Conservation (phyloP, 2,329 filamentous ascomycete species). For the Knoxdaviesia proteae region DNA sequence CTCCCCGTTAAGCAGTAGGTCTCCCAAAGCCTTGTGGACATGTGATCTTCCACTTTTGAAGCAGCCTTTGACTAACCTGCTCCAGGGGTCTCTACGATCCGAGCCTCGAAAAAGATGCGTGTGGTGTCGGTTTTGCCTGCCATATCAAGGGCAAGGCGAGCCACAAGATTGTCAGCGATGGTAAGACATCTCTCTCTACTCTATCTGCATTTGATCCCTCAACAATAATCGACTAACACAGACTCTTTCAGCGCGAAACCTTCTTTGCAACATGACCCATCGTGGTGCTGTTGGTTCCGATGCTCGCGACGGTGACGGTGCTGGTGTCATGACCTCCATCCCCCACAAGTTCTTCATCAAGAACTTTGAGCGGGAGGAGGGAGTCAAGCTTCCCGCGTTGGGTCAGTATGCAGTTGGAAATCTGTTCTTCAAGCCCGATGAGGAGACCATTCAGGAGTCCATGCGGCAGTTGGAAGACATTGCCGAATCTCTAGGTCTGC, state of each 20-base stretch:
- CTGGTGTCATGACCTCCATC: constrained; percentile 98
- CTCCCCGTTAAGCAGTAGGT: constrained; percentile 79
- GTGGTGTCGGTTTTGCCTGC: constrained; percentile 96
- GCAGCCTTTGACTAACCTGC: constrained; percentile 4
- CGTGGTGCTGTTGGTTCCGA: constrained; percentile 95
- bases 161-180: constrained; percentile 98
- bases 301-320: constrained; percentile 91
- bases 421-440: constrained; percentile 94
- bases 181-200: constrained; percentile 26
- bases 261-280: constrained; percentile 99
- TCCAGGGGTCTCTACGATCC: constrained; percentile 77
- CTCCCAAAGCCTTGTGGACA: not conserved
- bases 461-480: constrained; percentile 87
- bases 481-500: constrained; percentile 67
- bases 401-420: constrained; percentile 96
- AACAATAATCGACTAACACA: not conserved
- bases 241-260: constrained; percentile 52
- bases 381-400: constrained; percentile 64
- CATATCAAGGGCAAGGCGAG: constrained; percentile 94
- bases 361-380: constrained; percentile 85
- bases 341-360: constrained; percentile 97
- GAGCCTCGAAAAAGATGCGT: constrained; percentile 92
- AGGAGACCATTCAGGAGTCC: constrained; percentile 74
- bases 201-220: not conserved
- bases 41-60: too few species aligned